Evolutionary conservation across 257 asterid genomes (phyloP).

Genomic region (Scutellaria minor): DNA sequence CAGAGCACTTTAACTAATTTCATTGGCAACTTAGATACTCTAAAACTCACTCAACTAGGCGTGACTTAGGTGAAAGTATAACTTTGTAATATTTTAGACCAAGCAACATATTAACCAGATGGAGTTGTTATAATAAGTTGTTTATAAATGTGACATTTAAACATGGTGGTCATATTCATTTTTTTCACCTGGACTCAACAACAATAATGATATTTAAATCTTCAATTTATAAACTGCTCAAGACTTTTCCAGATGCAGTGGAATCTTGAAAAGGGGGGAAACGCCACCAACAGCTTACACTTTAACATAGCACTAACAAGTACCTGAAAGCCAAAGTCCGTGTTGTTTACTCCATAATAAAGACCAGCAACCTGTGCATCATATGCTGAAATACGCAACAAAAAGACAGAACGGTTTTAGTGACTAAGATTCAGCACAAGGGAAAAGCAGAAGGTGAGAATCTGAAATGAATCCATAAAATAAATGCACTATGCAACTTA

Average conservation of each 20-base stretch:
- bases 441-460: conserved; percentile 27
- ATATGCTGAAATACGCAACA: conserved; percentile 69
- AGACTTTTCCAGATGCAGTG: background rate
- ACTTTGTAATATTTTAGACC: background rate
- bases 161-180: background rate
- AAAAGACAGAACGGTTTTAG: conserved; percentile 22
- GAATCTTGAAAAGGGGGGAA: conserved; percentile 4
- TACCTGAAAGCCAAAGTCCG: conserved; percentile 90
- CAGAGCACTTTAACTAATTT: background rate
- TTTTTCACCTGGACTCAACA: background rate
- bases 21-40: background rate
- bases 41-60: background rate
- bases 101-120: conserved; percentile 3
- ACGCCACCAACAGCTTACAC: conserved; percentile 24
- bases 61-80: background rate
- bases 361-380: conserved; percentile 99
- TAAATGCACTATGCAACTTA: conserved; percentile 1
- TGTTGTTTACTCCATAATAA: conserved; percentile 66
- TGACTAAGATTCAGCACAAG: conserved; percentile 15
- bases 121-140: conserved; percentile 10
- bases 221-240: background rate
- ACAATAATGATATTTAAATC: conserved; percentile 10
- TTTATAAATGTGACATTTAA: background rate
- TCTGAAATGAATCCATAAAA: conserved; percentile 17
- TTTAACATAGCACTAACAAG: conserved; percentile 24